Percentiles rank a stretch among this genome's conserved stretches.
phyloP scores from a whole-genome alignment of 2,329 filamentous ascomycete genomes.

The Trichophyton benhamiae region DNA sequence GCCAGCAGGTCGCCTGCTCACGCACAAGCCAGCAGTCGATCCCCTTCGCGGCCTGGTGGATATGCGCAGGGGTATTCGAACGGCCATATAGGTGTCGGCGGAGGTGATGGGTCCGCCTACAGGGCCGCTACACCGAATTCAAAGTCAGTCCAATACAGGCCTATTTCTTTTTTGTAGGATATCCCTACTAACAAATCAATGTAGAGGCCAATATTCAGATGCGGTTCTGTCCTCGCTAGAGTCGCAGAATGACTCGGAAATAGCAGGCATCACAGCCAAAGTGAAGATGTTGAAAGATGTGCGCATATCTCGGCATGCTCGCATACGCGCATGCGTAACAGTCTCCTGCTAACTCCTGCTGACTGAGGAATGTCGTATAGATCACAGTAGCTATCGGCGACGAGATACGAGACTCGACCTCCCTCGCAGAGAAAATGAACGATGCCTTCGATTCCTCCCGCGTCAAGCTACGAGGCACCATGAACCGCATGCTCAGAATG shows the following conservation, averaged over 20 bases:
- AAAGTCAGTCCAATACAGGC: slow-evolving; percentile 37
- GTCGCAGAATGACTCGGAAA: slow-evolving; percentile 83
- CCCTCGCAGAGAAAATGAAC: slow-evolving; percentile 90
- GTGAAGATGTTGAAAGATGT: slow-evolving; percentile 83
- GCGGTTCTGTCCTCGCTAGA: slow-evolving; percentile 87
- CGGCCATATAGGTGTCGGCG: slow-evolving; percentile 9
- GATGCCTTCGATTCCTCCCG: slow-evolving; percentile 81
- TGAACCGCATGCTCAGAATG: slow-evolving; percentile 96
- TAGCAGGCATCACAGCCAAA: slow-evolving; percentile 82
- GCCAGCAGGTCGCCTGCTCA: slow-evolving; percentile 22
- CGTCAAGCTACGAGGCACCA: slow-evolving; percentile 70
- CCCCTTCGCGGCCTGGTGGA: slow-evolving; percentile 26
- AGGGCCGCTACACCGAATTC: slow-evolving; percentile 60
- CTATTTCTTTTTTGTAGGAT: neutral
- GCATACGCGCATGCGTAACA: slow-evolving; percentile 6
- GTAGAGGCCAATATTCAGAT: slow-evolving; percentile 74
- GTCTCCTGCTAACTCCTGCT: neutral
- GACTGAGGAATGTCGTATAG: slow-evolving; percentile 32
- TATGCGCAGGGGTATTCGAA: slow-evolving; percentile 17
- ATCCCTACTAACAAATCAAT: neutral
- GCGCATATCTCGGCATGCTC: slow-evolving; percentile 28
- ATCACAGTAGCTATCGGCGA: slow-evolving; percentile 88
- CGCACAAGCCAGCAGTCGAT: slow-evolving; percentile 19
- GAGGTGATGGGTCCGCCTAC: slow-evolving; percentile 33
- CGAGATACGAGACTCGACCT: slow-evolving; percentile 82